Evolutionary conservation across 2,329 filamentous ascomycete species (phyloP).

Genomic region (Colletotrichum lupini): DNA sequence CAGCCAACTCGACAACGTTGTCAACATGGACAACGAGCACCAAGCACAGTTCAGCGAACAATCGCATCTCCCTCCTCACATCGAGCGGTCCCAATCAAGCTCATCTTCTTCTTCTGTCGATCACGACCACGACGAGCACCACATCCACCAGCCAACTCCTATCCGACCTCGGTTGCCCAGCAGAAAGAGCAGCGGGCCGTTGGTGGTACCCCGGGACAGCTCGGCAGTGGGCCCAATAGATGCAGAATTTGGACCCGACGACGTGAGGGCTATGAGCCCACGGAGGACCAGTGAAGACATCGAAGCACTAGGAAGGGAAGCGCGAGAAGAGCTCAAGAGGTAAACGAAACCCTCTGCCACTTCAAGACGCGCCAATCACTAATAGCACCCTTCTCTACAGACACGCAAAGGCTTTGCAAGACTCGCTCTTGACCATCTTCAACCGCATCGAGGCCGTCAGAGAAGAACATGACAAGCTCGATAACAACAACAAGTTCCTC

Average conservation of each 20-base stretch:
- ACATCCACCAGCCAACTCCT: slow-evolving; percentile 63
- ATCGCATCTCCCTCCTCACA: slow-evolving; percentile 43
- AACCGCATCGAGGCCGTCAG: slow-evolving; percentile 95
- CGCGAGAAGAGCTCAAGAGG: slow-evolving; percentile 73
- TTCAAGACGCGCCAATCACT: background rate
- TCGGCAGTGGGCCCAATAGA: slow-evolving; percentile 78
- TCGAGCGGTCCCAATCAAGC: slow-evolving; percentile 48
- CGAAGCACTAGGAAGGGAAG: slow-evolving; percentile 86
- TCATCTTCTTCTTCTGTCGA: slow-evolving; percentile 47
- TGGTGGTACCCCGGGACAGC: slow-evolving; percentile 83
- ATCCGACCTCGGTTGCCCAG: slow-evolving; percentile 75
- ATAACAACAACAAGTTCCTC: slow-evolving; percentile 95
- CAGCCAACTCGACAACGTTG: background rate
- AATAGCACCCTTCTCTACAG: slow-evolving; percentile 56
- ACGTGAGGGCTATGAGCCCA: slow-evolving; percentile 95
- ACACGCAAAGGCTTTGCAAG: slow-evolving; percentile 89
- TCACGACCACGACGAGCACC: slow-evolving; percentile 47
- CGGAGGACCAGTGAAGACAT: slow-evolving; percentile 90
- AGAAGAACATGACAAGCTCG: slow-evolving; percentile 94
- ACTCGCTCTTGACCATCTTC: slow-evolving; percentile 88
- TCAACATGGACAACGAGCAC: slow-evolving; percentile 38
- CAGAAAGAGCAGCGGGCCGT: slow-evolving; percentile 83
- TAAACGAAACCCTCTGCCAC: slow-evolving; percentile 44
- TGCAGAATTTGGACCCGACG: slow-evolving; percentile 83
- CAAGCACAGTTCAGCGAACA: slow-evolving; percentile 36